Evolutionary conservation across 768 basidiomycete genomes (phyloP).

Genomic region (Bullera alba): DNA sequence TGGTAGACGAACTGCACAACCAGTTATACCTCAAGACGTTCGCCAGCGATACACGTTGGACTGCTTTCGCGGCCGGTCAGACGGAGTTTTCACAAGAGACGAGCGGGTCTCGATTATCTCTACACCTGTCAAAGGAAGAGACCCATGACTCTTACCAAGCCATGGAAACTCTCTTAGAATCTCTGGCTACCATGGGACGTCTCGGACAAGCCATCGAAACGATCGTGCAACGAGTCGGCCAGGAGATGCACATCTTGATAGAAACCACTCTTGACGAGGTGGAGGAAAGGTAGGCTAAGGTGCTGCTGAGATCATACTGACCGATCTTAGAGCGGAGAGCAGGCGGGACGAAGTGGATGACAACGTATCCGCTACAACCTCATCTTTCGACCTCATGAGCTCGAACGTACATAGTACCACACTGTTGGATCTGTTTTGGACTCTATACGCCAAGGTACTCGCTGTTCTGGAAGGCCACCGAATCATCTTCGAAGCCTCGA

Average conservation of each 20-base stretch:
- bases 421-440: constrained; percentile 90
- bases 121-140: not conserved
- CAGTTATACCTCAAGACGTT: constrained; percentile 96
- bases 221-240: constrained; percentile 70
- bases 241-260: constrained; percentile 75
- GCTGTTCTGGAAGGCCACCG: constrained; percentile 87
- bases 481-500: constrained; percentile 81
- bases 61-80: constrained; percentile 72
- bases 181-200: constrained; percentile 83
- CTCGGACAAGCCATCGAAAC: constrained; percentile 76
- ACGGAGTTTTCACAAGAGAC: constrained; percentile 57
- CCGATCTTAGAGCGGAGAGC: constrained; percentile 6
- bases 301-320: not conserved
- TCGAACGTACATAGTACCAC: constrained; percentile 65
- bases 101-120: not conserved
- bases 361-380: not conserved
- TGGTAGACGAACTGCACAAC: constrained; percentile 89
- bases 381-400: constrained; percentile 47
- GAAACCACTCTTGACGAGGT: constrained; percentile 86
- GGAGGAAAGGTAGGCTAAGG: constrained; percentile 62
- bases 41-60: constrained; percentile 92
- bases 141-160: constrained; percentile 74
- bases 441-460: constrained; percentile 86
- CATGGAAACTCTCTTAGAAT: constrained; percentile 84
- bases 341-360: not conserved